These are phyloP conservation scores for Fusarium annulatum DNA, from an alignment of 2,329 filamentous ascomycete genomes.

Conservation along the genomic window DNA sequence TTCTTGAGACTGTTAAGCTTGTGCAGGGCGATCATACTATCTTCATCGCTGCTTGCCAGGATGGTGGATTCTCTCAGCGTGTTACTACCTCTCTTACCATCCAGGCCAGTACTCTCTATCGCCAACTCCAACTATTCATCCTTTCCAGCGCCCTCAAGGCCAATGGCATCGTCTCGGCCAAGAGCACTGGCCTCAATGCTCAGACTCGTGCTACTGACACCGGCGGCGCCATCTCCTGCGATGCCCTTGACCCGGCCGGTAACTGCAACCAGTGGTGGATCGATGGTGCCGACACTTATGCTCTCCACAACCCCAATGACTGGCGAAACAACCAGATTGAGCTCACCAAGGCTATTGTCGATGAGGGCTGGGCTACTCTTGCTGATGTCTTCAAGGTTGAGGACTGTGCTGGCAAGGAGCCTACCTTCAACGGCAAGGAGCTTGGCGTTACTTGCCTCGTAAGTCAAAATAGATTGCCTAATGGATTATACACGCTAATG, in stretches of 20 bases:
- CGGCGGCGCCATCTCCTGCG: not conserved
- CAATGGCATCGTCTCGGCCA: not conserved
- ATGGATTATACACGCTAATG: not conserved
- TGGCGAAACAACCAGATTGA: conserved; percentile 18
- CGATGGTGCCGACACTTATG: conserved; percentile 4
- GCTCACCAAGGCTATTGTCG: not conserved
- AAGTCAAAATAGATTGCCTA: not conserved
- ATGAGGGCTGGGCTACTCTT: conserved; percentile 14
- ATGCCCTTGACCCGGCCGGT: not conserved
- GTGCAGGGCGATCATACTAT: conserved; percentile 8
- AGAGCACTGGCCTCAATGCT: conserved; percentile 10
- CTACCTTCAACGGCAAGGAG: not conserved
- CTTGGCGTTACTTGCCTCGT: conserved; percentile 16
- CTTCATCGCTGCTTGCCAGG: conserved; percentile 9
- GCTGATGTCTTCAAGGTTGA: conserved; percentile 16
- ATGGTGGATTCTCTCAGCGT: conserved; percentile 19
- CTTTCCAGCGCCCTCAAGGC: conserved; percentile 16
- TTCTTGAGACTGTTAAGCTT: conserved; percentile 17
- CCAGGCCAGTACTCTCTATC: conserved; percentile 13
- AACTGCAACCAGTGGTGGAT: conserved; percentile 27
- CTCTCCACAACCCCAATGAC: conserved; percentile 17
- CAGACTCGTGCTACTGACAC: not conserved
- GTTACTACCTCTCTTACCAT: conserved; percentile 25
- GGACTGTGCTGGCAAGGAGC: conserved; percentile 18
- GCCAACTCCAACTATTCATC: conserved; percentile 16